Evolutionary conservation across 2,329 filamentous ascomycete species (phyloP), one percentile per base, ranked within the genome.

Genomic region (Periconia sp.): DNA sequence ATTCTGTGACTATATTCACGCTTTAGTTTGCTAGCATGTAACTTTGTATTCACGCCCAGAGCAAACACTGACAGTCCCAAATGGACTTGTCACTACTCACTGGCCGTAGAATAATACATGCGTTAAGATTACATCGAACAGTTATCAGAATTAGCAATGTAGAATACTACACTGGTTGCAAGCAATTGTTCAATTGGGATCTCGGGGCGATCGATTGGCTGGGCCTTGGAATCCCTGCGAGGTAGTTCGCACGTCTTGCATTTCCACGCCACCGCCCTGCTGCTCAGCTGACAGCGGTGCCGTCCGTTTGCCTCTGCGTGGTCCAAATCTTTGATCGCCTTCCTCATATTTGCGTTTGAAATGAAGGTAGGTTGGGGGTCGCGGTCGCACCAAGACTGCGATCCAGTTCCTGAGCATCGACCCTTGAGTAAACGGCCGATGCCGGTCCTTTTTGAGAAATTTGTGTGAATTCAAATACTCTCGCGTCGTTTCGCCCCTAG

Each of bases 381-480:
- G 84, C 13, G 94, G 92, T 46, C 93, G 86, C 62, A 87, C 88
- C 47, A 97, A 79, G 13, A 97, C 92, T 8, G 87, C 83, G 37
- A 90, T 74, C 83, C 90, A 92, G 74, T 99, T 99, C 66, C 82
- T 87, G 66, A 89, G 74, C 45, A 88, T 78, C 61, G 79, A 88
- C 35, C 86, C 87, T 68, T 95, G 92, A 1, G 86, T 92, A 65
- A 96, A 99, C 1, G 94, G 91, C 42, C 92, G 82, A 74, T 96
- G 95, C 13, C 94, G 86, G 71, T 99, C 93, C 64, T 89, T 88
- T 76, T 94, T 95, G 58, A 88, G 79, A 71, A 99, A 97, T 74
- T 97, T 97, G 75, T 96, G 91, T 5, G 90, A 92, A 75, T 96
- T 96, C 60, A 99, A 85, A 72, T 96, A 97, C 75, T 99, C 94